Evolutionary conservation across 306 rosid species (phyloP), one percentile per base, ranked within the genome.

Genomic region (Vigna angularis): DNA sequence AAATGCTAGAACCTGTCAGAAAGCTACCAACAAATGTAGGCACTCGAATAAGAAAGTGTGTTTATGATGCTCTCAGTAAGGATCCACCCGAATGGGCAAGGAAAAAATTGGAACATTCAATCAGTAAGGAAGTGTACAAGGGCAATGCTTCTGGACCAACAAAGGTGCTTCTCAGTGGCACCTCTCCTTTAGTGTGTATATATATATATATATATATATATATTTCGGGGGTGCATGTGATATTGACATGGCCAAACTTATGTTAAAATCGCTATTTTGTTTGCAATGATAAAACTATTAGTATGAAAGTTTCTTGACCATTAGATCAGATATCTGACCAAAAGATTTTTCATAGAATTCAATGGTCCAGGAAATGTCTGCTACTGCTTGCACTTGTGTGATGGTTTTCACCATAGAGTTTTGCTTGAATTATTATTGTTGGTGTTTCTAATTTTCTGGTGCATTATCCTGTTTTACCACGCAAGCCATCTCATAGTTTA

Each of bases 61-160:
- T 96, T 64, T 73, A 93, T 77, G 98, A 93, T 11, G 97, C 99
- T 57, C 81, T 96, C 83, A 85, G 14, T 0, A 91, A 81, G 89
- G 70, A 83, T 82, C 99, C 99, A 4, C 99, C 99, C 5, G 99
- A 96, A 48, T 96, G 99, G 99, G 99, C 97, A 1, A 93, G 66
- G 85, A 84, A 88, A 83, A 87, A 68, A 52, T 76, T 96, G 88
- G 87, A 88, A 77, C 99, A 83, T 84, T 96, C 99, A 22, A 93
- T 96, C 82, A 96, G 99, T 73, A 96, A 90, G 91, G 96, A 90
- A 77, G 98, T 96, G 75, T 96, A 96, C 82, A 96, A 96, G 87
- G 98, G 99, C 82, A 96, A 96, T 74, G 99, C 99, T 18, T 96
- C 99, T 66, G 99, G 99, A 75, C 99, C 99, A 57, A 96, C 99